Base-by-base conservation (phyloP, 768 basidiomycete genomes). In the Suillus luteus region DNA sequence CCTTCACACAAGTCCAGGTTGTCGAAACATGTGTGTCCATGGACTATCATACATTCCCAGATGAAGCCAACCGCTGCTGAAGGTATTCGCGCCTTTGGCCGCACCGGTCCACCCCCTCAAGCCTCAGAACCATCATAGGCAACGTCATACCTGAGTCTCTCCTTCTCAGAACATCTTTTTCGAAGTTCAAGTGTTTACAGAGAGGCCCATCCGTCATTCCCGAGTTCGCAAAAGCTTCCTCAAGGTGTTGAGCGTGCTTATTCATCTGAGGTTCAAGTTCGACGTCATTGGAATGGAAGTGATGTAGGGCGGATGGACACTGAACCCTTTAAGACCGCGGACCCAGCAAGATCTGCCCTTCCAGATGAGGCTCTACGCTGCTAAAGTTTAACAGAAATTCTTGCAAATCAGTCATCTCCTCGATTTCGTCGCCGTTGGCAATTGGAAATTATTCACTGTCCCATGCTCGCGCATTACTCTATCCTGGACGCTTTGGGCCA, bases 121-220 rank as follows among this genome's bases (percentile, higher is more conserved):
- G 19, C 17, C 15, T 15, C 43, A 78, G 72, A 11, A 67, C 84
- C 59, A 78, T 85, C 59, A 78, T 85, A 41, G 82, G 83, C 31
- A 84, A 85, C 63, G 80, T 83, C 64, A 74, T 83, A 2, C 80
- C 83, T 0, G 78, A 83, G 55, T 72, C 71, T 31, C 8, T 67
- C 70, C 22, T 75, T 78, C 64, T 75, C 77, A 15, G 64, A 66
- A 24, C 14, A 62, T n/a, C 71, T 71, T 14, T 78, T 78, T 48
- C 75, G n/a, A n/a, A n/a, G 10, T n/a, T n/a, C 76, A 9, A 24
- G 27, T 17, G 27, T 17, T 31, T 17, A 27, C 14, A 19, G 19
- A n/a, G 31, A 19, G 31, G n/a, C 19, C n/a, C n/a, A 44, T 44
- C 44, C 10, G 44, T 74, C 73, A 6, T 75, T 73, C 62, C 72